phyloP scores from a whole-genome alignment of 78 protist genomes.

The Emiliania huxleyi region DNA sequence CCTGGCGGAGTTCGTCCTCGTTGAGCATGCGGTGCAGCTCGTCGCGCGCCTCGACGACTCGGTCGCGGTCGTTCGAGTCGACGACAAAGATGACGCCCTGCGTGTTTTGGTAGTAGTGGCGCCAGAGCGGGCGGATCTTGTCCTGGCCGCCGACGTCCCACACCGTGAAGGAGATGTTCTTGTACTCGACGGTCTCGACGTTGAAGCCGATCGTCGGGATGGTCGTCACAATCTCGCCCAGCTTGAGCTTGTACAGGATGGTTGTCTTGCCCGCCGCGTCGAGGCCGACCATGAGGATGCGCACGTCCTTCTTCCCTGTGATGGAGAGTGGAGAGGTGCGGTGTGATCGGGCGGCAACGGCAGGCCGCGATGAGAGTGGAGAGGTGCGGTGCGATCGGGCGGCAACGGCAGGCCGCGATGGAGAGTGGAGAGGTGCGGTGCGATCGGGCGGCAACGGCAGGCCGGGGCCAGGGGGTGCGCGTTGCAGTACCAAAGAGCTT shows the following conservation, averaged over 20 bases:
- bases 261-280: conserved; percentile 81
- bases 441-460: no score
- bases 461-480: no score
- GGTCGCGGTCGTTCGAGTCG: conserved; percentile 86
- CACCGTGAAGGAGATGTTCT: conserved; percentile 73
- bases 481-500: no score
- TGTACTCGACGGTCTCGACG: conserved; percentile 86
- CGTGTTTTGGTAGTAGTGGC: conserved; percentile 86
- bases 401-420: no score
- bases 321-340: no score
- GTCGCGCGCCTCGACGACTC: conserved; percentile 66
- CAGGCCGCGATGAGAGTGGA: no score
- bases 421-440: no score
- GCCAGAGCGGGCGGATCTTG: conserved; percentile 91
- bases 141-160: conserved; percentile 93
- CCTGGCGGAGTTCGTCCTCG: conserved; percentile 86
- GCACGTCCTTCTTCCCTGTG: conserved; percentile 85
- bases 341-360: no score
- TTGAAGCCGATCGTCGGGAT: conserved; percentile 71
- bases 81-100: conserved; percentile 94
- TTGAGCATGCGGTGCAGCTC: conserved; percentile 76
- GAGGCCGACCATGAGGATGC: conserved; percentile 95
- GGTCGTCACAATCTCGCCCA: conserved; percentile 29
- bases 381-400: no score
- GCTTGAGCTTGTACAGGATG: conserved; percentile 43